phyloP scores from a whole-genome alignment of 1,284 basidiomycete genomes.

The Papiliotrema flavescens region DNA sequence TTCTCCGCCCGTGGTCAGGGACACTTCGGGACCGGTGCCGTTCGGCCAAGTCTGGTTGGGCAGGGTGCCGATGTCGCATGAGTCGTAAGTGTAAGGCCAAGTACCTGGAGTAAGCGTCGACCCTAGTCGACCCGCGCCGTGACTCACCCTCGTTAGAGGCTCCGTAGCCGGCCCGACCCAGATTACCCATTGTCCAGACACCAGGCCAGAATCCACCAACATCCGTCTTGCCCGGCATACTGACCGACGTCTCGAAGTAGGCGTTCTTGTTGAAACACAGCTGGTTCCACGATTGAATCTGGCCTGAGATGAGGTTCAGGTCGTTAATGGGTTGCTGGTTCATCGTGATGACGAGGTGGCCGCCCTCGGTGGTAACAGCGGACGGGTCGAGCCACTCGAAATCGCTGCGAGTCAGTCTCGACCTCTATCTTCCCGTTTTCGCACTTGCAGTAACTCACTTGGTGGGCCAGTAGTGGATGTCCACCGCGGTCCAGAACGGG shows the following conservation, averaged over 20 bases:
- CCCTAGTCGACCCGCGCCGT: no score
- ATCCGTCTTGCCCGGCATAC: conserved; percentile 36
- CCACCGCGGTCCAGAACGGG: conserved; percentile 52
- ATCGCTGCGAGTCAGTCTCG: conserved; percentile 25
- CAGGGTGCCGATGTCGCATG: conserved; percentile 39
- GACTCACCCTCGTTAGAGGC: conserved; percentile 76
- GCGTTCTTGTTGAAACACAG: conserved; percentile 47
- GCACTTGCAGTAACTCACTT: no score
- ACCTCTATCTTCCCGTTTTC: no score
- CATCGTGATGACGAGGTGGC: conserved; percentile 75
- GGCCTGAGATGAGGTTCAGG: conserved; percentile 64
- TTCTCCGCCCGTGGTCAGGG: conserved; percentile 41
- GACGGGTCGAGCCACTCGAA: conserved; percentile 64
- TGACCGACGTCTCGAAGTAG: conserved; percentile 42
- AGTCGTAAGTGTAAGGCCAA: conserved; percentile 52
- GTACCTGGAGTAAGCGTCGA: conserved; percentile 11
- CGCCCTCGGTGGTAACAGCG: conserved; percentile 72
- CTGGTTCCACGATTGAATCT: conserved; percentile 55
- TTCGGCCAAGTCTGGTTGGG: conserved; percentile 48
- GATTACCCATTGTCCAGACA: conserved; percentile 51
- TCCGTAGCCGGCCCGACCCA: conserved; percentile 51
- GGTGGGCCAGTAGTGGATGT: conserved; percentile 55
- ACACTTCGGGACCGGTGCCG: conserved; percentile 41
- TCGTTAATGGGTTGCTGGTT: conserved; percentile 64
- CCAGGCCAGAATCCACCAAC: conserved; percentile 54